Base-by-base conservation (phyloP, 2,329 filamentous ascomycete species). In the Pyrenochaeta sp. region DNA sequence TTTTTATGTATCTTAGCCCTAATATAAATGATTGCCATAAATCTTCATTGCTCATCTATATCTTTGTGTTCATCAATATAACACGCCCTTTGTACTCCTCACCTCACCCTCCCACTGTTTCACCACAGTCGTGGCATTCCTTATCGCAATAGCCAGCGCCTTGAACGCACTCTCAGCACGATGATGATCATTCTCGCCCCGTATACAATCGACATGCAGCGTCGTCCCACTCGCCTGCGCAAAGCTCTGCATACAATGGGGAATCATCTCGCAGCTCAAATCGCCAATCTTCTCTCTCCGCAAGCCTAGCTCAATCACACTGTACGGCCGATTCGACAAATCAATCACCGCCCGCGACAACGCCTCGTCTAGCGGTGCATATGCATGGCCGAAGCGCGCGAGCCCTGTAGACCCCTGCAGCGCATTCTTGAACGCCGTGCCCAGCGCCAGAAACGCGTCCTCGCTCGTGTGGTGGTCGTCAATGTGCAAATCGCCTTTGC, bases 401-500 rank as follows among this genome's bases (percentile, higher is more conserved):
- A 97, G 84, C 13, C 93, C 94, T 19, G 86, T 81, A 7, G 88
- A 88, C 7, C 83, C 83, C 52, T 88, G 87, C 28, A 99, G 83
- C 11, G 92, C 90, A 35, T 80, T 73, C 64, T 88, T 88, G 76
- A 97, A 96, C 44, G 91, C 90, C 58, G 81, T 79, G 35, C 94
- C 94, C 15, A 99, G 84, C 10, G 93, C 90, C 56, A 99, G 87
- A 75, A 90, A 96, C 47, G 90, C 88, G 71, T 99, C 94, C 79
- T 99, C 94, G 53, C 92, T 88, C 7, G 93, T 96, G 82, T 99
- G 94, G 77, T 99, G 94, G 80, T 97, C 94, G 76, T 99, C 94
- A 72, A 99, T 96, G 78, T 96, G 89, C 39, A 97, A 76, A 75
- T 99, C 94, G 41, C 94, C 94, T 71, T 87, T 83, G 73, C 90